Evolutionary conservation across 2,329 filamentous ascomycete genomes (phyloP).

Genomic region (Westerdykella ornata): DNA sequence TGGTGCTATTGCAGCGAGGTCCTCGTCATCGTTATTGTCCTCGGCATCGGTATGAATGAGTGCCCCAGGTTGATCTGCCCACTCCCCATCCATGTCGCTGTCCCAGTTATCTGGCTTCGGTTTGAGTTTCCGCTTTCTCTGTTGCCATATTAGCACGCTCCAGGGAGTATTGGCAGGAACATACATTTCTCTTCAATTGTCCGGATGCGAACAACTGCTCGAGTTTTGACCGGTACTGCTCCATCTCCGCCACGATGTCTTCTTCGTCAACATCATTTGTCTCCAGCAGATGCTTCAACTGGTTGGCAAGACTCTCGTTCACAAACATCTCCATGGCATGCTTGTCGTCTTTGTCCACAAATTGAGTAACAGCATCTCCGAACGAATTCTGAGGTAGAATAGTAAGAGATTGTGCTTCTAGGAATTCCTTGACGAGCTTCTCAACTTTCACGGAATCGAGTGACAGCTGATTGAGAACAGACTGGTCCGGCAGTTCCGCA

Average conservation of each 20-base stretch:
- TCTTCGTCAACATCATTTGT: conserved; percentile 61
- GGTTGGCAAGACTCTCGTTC: conserved; percentile 38
- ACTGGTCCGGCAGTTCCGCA: conserved; percentile 56
- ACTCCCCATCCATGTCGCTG: conserved; percentile 77
- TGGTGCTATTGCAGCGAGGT: conserved; percentile 25
- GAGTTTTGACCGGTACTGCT: conserved; percentile 60
- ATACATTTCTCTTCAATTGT: conserved; percentile 45
- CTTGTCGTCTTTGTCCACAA: conserved; percentile 92
- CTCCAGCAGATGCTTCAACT: conserved; percentile 40
- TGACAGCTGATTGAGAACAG: conserved; percentile 54
- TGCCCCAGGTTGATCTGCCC: conserved; percentile 72
- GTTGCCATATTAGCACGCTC: conserved; percentile 13
- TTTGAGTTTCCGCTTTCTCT: conserved; percentile 56
- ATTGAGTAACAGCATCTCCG: conserved; percentile 85
- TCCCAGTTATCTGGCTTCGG: conserved; percentile 79
- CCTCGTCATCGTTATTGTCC: conserved; percentile 40
- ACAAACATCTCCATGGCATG: conserved; percentile 63
- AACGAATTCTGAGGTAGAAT: conserved; percentile 91
- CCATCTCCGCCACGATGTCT: conserved; percentile 67
- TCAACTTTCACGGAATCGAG: conserved; percentile 81
- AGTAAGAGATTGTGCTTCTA: conserved; percentile 79
- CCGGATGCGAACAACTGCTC: conserved; percentile 67
- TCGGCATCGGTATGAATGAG: conserved; percentile 49
- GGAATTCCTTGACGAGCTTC: conserved; percentile 78
- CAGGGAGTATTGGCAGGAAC: conserved; percentile 9